Evolutionary conservation across 2,329 filamentous ascomycete species (phyloP).

Genomic region (Malbranchea zuffiana): DNA sequence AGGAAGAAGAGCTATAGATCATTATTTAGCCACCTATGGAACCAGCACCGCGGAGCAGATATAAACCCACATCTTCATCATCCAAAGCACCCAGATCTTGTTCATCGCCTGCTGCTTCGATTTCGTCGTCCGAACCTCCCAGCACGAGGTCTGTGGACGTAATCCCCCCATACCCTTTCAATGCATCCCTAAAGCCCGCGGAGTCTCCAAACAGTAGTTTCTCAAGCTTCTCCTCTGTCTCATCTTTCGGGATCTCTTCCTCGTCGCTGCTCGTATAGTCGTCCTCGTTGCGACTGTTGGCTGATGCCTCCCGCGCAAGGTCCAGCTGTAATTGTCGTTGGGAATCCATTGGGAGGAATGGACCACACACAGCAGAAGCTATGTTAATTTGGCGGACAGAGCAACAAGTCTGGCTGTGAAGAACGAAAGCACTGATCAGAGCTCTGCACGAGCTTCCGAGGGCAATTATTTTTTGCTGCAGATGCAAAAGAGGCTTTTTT

Average conservation of each 20-base stretch:
- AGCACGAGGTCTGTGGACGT: slow-evolving; percentile 30
- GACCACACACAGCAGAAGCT: no score
- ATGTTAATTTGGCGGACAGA: no score
- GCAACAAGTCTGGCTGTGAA: no score
- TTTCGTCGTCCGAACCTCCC: slow-evolving; percentile 22
- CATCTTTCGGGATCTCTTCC: slow-evolving; percentile 49
- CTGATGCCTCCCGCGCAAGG: slow-evolving; percentile 16
- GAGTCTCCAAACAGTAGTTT: slow-evolving; percentile 79
- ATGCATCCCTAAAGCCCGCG: slow-evolving; percentile 63
- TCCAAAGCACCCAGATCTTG: slow-evolving; percentile 53
- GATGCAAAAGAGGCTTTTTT: no score
- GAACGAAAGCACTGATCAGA: no score
- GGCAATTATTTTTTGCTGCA: no score
- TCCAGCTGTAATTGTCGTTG: slow-evolving; percentile 4
- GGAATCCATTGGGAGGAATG: slow-evolving; percentile 7
- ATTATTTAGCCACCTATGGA: no score
- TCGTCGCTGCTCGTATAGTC: slow-evolving; percentile 21
- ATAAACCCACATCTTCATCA: slow-evolving; percentile 57
- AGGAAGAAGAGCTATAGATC: slow-evolving; percentile 65
- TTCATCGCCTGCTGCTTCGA: slow-evolving; percentile 27
- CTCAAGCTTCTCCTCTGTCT: slow-evolving; percentile 75
- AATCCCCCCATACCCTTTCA: slow-evolving; percentile 49
- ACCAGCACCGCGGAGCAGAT: no score
- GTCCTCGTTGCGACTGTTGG: slow-evolving; percentile 22
- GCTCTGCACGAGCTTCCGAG: no score